phyloP scores from a whole-genome alignment of 768 basidiomycete genomes.

The Vishniacozyma victoriae region DNA sequence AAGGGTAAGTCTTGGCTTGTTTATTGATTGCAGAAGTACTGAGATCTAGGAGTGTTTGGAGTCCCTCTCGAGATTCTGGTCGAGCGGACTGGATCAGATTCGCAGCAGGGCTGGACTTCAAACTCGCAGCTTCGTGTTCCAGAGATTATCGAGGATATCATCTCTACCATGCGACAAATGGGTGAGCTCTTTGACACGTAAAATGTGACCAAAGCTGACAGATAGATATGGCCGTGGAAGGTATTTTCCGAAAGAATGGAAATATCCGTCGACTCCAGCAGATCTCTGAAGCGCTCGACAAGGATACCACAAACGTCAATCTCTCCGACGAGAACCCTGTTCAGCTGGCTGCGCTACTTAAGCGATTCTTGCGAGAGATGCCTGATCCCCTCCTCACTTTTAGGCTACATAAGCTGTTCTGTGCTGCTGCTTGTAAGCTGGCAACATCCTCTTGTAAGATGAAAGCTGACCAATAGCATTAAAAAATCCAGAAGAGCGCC shows the following conservation, averaged over 20 bases:
- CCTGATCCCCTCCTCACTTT: slow-evolving; percentile 95
- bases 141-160: slow-evolving; percentile 95
- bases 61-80: slow-evolving; percentile 88
- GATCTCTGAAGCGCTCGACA: slow-evolving; percentile 84
- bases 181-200: slow-evolving; percentile 55
- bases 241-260: slow-evolving; percentile 96
- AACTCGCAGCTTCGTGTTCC: slow-evolving; percentile 79
- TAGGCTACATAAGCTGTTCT: slow-evolving; percentile 81
- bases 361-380: slow-evolving; percentile 92
- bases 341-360: slow-evolving; percentile 89
- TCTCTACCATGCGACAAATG: slow-evolving; percentile 99
- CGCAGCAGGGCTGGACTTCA: slow-evolving; percentile 73
- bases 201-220: neutral
- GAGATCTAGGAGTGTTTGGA: slow-evolving; percentile 82
- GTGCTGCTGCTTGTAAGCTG: slow-evolving; percentile 81
- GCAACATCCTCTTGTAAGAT: neutral
- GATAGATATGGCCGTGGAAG: slow-evolving; percentile 96
- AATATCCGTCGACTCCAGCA: slow-evolving; percentile 91
- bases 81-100: slow-evolving; percentile 92
- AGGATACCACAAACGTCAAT: slow-evolving; percentile 87
- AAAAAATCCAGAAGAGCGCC: slow-evolving; percentile 67
- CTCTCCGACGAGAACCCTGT: slow-evolving; percentile 92
- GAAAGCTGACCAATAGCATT: slow-evolving; percentile 54
- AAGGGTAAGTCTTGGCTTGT: slow-evolving; percentile 54
- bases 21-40: too few species aligned